phyloP scores from a whole-genome alignment of 2,329 filamentous ascomycete species.

The Paecilomyces sp. region DNA sequence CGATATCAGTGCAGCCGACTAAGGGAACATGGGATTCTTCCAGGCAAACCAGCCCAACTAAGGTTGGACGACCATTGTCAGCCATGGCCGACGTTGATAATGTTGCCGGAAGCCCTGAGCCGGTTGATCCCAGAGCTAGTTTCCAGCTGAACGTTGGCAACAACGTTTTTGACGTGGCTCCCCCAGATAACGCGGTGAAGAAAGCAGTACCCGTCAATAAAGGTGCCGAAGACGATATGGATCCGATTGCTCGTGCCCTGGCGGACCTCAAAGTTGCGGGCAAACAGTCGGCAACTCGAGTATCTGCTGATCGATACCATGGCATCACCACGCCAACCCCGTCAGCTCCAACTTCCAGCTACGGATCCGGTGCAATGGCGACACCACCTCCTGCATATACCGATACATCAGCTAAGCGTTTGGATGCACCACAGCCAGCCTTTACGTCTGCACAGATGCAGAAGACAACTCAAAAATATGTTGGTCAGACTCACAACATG shows the following conservation, averaged over 20 bases:
- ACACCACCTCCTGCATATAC: conserved; percentile 88
- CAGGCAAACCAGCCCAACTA: conserved; percentile 36
- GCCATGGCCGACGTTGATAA: conserved; percentile 13
- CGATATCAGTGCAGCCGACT: conserved; percentile 27
- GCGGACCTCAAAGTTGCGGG: conserved; percentile 84
- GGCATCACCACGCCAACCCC: conserved; percentile 79
- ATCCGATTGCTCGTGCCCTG: conserved; percentile 86
- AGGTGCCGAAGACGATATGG: conserved; percentile 54
- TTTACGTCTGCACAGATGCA: conserved; percentile 95
- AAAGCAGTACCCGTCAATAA: conserved; percentile 30
- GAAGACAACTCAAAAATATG: conserved; percentile 83
- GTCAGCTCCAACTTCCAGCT: conserved; percentile 31
- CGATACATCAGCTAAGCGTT: conserved; percentile 61
- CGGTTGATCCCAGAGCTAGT: conserved; percentile 84
- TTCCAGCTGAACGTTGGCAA: conserved; percentile 91
- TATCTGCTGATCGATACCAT: conserved; percentile 93
- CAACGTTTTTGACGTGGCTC: conserved; percentile 90
- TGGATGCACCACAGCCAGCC: conserved; percentile 84
- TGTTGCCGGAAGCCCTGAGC: conserved; percentile 62
- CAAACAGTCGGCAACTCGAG: conserved; percentile 73
- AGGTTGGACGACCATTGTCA: conserved; percentile 23
- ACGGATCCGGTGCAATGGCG: conserved; percentile 23
- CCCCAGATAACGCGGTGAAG: conserved; percentile 56
- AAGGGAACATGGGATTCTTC: conserved; percentile 49
- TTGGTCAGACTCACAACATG: conserved; percentile 73